Evolutionary conservation across 2,329 filamentous ascomycete genomes (phyloP).

Genomic region (Fusarium nygamai): DNA sequence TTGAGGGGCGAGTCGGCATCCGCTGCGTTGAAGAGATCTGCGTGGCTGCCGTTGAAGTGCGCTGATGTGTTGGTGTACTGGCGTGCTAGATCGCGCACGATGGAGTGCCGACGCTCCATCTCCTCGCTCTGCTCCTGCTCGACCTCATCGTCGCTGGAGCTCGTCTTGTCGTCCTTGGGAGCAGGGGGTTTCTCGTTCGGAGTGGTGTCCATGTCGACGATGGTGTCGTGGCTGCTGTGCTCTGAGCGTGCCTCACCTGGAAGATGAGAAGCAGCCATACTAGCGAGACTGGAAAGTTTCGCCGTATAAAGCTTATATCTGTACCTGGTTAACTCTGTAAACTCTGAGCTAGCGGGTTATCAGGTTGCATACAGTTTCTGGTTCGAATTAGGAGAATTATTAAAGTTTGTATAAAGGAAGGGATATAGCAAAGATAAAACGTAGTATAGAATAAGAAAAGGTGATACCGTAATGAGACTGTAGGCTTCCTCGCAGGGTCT

Average conservation of each 20-base stretch:
- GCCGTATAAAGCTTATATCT: constrained; percentile 2
- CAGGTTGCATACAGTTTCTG: constrained; percentile 3
- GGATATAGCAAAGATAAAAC: neutral
- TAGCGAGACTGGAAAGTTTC: constrained; percentile 9
- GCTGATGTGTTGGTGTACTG: constrained; percentile 29
- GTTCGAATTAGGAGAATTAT: constrained; percentile 16
- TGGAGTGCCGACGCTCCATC: constrained; percentile 32
- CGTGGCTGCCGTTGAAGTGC: constrained; percentile 20
- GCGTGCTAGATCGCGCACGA: constrained; percentile 31
- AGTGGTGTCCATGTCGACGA: constrained; percentile 20
- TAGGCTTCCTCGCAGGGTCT: constrained; percentile 17
- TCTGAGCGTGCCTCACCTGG: constrained; percentile 17
- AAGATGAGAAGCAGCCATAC: constrained; percentile 20
- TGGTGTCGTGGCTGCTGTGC: constrained; percentile 31
- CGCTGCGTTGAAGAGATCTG: constrained; percentile 25
- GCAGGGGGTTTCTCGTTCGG: constrained; percentile 16
- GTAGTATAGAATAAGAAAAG: neutral
- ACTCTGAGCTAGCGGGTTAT: no score
- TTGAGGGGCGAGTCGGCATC: constrained; percentile 56
- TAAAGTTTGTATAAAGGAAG: neutral
- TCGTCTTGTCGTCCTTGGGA: neutral
- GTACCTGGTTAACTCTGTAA: neutral
- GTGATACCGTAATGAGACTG: neutral
- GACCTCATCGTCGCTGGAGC: constrained; percentile 16
- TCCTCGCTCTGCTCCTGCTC: constrained; percentile 8